A percentile compares a stretch with the other conserved stretches of the same genome.
Evolutionary conservation across 2,329 filamentous ascomycete genomes (phyloP).

Genomic region (Colletotrichum musicola): DNA sequence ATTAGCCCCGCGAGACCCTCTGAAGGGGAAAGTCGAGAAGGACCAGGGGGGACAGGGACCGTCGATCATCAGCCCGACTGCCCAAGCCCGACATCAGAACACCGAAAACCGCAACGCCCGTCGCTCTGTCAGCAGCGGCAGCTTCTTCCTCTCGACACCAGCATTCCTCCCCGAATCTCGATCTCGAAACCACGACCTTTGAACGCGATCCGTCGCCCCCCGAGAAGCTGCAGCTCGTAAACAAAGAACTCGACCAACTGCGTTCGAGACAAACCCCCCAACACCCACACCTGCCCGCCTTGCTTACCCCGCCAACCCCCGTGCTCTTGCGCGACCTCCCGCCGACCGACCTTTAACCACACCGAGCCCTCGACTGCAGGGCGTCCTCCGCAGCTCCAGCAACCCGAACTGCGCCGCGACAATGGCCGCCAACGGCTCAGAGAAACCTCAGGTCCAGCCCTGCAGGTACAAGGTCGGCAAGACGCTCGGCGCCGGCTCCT

Average conservation of each 20-base stretch:
- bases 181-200: constrained; percentile 1
- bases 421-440: constrained; percentile 40
- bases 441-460: constrained; percentile 81
- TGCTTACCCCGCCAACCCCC: constrained; percentile 34
- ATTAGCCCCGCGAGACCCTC: constrained; percentile 36
- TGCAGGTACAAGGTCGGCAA: constrained; percentile 99
- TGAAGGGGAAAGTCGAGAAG: constrained; percentile 18
- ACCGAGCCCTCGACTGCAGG: constrained; percentile 26
- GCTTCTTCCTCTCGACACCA: constrained; percentile 9
- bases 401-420: background rate
- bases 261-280: constrained; percentile 17
- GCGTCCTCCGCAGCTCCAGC: background rate
- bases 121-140: constrained; percentile 26
- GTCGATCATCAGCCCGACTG: constrained; percentile 33
- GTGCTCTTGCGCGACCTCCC: constrained; percentile 11
- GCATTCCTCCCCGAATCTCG: constrained; percentile 1
- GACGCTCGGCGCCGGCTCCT: constrained; percentile 94
- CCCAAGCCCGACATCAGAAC: constrained; percentile 19
- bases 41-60: constrained; percentile 23
- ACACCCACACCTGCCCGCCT: constrained; percentile 13
- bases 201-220: background rate
- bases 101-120: constrained; percentile 1
- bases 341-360: constrained; percentile 16
- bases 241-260: constrained; percentile 13
- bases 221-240: background rate